A percentile compares a stretch with the other conserved stretches of the same genome.
Conservation (phyloP, 2,329 filamentous ascomycete species). For the Ascochyta viciae-villosae region DNA sequence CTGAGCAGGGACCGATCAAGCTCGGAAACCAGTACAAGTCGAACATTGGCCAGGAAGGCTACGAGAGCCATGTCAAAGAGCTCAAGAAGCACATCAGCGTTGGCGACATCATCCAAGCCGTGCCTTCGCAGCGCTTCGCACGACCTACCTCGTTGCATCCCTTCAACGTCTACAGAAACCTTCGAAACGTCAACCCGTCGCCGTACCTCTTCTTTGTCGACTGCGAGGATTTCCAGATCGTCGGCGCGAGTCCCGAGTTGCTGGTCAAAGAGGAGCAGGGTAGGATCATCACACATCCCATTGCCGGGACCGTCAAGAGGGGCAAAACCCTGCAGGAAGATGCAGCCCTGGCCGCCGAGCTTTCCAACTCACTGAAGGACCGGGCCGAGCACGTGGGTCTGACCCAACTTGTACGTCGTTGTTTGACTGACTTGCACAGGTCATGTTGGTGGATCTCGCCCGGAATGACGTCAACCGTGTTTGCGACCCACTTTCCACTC, state of each 20-base stretch:
- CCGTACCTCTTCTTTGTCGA: conserved; percentile 97
- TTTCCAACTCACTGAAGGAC: conserved; percentile 85
- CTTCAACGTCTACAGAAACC: conserved; percentile 96
- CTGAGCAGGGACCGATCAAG: conserved; percentile 75
- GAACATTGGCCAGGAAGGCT: conserved; percentile 88
- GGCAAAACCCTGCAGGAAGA: conserved; percentile 84
- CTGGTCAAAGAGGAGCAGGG: conserved; percentile 89
- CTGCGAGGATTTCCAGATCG: conserved; percentile 90
- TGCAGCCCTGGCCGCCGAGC: conserved; percentile 75
- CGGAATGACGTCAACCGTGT: conserved; percentile 97
- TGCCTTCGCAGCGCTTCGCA: conserved; percentile 91
- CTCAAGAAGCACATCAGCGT: conserved; percentile 90
- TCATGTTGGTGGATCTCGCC: conserved; percentile 96
- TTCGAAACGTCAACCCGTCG: conserved; percentile 96
- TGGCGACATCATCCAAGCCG: conserved; percentile 97
- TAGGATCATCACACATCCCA: conserved; percentile 93
- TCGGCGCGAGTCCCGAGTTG: conserved; percentile 93
- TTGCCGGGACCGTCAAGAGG: conserved; percentile 92
- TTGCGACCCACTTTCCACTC: conserved; percentile 86
- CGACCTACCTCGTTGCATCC: conserved; percentile 90
- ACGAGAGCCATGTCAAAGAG: conserved; percentile 84
- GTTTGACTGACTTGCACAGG: conserved; percentile 63
- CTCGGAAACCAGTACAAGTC: conserved; percentile 82
- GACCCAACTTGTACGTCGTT: conserved; percentile 44
- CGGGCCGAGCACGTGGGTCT: conserved; percentile 52